Evolutionary conservation across 2,329 filamentous ascomycete genomes (phyloP).

Genomic region (Microcyclosporella mali): DNA sequence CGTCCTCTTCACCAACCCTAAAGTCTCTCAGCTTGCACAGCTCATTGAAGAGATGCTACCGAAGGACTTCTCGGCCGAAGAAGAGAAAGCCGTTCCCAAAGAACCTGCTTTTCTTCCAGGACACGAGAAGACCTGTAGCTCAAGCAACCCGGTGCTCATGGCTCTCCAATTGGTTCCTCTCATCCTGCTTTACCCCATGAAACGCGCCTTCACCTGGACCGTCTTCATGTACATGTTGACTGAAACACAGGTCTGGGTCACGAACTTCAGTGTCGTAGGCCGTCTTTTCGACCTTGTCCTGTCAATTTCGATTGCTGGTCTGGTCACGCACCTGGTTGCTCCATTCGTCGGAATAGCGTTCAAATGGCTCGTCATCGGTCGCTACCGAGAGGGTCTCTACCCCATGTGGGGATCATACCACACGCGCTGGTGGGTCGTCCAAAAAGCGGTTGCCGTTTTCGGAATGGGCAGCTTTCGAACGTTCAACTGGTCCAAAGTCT

Average conservation of each 20-base stretch:
- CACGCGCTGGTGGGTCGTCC: slow-evolving; percentile 53
- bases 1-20: slow-evolving; percentile 46
- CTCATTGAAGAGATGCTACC: slow-evolving; percentile 32
- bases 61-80: neutral
- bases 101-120: slow-evolving; percentile 27
- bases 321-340: slow-evolving; percentile 36
- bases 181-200: slow-evolving; percentile 46
- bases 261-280: slow-evolving; percentile 37
- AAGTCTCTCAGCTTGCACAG: slow-evolving; percentile 37
- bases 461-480: slow-evolving; percentile 44
- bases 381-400: slow-evolving; percentile 48
- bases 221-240: slow-evolving; percentile 46
- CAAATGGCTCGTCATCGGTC: slow-evolving; percentile 53
- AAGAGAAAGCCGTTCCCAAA: slow-evolving; percentile 6
- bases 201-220: slow-evolving; percentile 49
- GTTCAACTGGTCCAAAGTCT: slow-evolving; percentile 35
- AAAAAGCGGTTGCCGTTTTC: slow-evolving; percentile 48
- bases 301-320: slow-evolving; percentile 40
- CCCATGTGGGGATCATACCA: slow-evolving; percentile 57
- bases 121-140: slow-evolving; percentile 42
- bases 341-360: slow-evolving; percentile 46
- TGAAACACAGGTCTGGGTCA: slow-evolving; percentile 37
- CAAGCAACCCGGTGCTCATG: slow-evolving; percentile 46
- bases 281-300: slow-evolving; percentile 46
- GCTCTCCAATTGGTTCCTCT: slow-evolving; percentile 48